A percentile compares a stretch with the other conserved stretches of the same genome.
phyloP scores from a whole-genome alignment of 78 protist species.

The Speleostelium caveatum region DNA sequence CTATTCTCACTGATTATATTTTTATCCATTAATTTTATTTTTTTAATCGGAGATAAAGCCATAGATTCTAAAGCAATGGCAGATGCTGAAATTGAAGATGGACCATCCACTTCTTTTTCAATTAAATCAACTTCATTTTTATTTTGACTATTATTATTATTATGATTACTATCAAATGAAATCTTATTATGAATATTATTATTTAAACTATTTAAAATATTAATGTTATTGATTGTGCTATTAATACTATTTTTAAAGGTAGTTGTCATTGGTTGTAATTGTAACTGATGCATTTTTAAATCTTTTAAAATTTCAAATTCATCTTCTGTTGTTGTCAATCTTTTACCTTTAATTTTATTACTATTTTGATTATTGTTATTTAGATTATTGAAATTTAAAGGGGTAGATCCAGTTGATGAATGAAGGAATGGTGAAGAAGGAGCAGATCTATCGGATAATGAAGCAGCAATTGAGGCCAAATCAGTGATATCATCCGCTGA shows the following conservation, averaged over 20 bases:
- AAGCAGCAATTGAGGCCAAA: slow-evolving; percentile 36
- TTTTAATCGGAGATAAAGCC: no score
- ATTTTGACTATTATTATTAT: not conserved
- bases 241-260: not conserved
- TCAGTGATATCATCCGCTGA: slow-evolving; percentile 25
- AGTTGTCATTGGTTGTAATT: not conserved
- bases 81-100: not conserved
- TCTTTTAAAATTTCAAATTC: not conserved
- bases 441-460: slow-evolving; percentile 1
- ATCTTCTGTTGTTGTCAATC: not conserved
- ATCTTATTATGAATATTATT: not conserved
- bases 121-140: not conserved
- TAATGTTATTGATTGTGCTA: not conserved
- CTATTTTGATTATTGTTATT: not conserved
- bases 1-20: not conserved
- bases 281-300: not conserved
- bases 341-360: not conserved
- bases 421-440: not conserved
- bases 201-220: not conserved
- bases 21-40: no score
- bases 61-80: not conserved
- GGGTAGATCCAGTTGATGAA: not conserved
- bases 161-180: not conserved
- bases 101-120: not conserved
- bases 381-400: not conserved